Base-by-base conservation (phyloP, 1,139 yeast species). In the Taphrina pruni region DNA sequence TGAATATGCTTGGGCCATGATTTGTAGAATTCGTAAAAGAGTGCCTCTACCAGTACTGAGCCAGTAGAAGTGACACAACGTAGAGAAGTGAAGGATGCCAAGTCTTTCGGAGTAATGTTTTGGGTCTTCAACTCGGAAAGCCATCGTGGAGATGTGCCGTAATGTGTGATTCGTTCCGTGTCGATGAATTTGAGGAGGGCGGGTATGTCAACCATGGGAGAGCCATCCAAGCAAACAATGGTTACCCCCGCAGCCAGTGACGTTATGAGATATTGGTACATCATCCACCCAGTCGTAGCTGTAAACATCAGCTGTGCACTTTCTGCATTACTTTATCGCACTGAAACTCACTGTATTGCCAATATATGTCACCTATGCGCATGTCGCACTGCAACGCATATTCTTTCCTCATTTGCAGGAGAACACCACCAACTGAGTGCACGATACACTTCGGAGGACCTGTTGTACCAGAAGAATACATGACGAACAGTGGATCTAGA, bases 401-500 rank as follows among this genome's bases (percentile, higher is more conserved):
- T 54, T 73, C 74, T 54, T 73, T 73, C 65, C 72, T 73, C 68
- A 72, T 74, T 54, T 72, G 74, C 9, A 73, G 50, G 17, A 73
- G 67, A 17, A 74, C 70, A 32, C 74, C 74, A 20, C 75, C 75
- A 52, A 71, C 73, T 38, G 74, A 73, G 51, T 73, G 75, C 35
- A 73, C 74, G 39, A 73, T 73, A 56, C 75, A 73, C 57, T 73
- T 73, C 1, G 75, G 74, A 45, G 70, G 71, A 6, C 74, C 75
- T 11, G 74, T 73, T 20, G 75, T 73, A 43, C 75, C 75, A 41
- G 75, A 73, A 1, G 74, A 73, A 58, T 73, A 73, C 55, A 73
- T 72, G 45, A 73, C 72, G 61, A 73, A 73, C 7, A 73, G 60
- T 14, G 75, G 75, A 39, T 69, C 66, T 39, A 32, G 11, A 32